Base-by-base conservation (phyloP, 2,329 filamentous ascomycete species). In the Hymenoscyphus infarciens region DNA sequence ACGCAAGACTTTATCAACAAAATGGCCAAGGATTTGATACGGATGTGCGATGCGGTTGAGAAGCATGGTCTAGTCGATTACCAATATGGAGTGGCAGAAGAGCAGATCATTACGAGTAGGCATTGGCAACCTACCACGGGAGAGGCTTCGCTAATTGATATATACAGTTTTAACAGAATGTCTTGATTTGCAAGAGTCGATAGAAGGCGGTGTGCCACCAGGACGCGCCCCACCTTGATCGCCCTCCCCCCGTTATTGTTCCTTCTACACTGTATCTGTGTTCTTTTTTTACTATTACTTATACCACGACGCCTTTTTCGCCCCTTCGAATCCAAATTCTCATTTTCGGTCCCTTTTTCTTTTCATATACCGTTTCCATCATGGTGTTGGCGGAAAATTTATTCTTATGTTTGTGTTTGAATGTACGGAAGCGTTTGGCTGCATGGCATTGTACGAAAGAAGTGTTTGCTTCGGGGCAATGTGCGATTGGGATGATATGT, bases 21-120 rank as follows among this genome's bases (percentile, higher is more conserved):
- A 68, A 88, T 98, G 84, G 92, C 91, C 13, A 88, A 89, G 61
- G 89, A 96, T 71, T 77, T 99, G 33, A 83, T 96, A 61, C 84
- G 87, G 58, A 81, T 97, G 58, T 96, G 93, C 74, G 92, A 98
- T 74, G 85, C 85, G 58, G 84, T 98, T 66, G 94, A 98, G 76
- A 88, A 89, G 68, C 88, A 96, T 73, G 95, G 95, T n/a, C 79
- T 99, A 56, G 92, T 99, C 11, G 95, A 99, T 77, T 99, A 98
- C 75, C 90, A 98, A 72, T 96, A 97, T 79, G 95, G 95, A 8
- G 91, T 98, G 29, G 96, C 92, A 85, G 95, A 98, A 77, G 93
- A 98, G 74, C 87, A 91, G 73, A 97, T 98, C 70, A 85, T 95
- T 69, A 84, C 85, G 63, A 83, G 93, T 97, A 80, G 77, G 90